phyloP scores from a whole-genome alignment of 2,329 filamentous ascomycete genomes.

The Fusarium denticulatum region DNA sequence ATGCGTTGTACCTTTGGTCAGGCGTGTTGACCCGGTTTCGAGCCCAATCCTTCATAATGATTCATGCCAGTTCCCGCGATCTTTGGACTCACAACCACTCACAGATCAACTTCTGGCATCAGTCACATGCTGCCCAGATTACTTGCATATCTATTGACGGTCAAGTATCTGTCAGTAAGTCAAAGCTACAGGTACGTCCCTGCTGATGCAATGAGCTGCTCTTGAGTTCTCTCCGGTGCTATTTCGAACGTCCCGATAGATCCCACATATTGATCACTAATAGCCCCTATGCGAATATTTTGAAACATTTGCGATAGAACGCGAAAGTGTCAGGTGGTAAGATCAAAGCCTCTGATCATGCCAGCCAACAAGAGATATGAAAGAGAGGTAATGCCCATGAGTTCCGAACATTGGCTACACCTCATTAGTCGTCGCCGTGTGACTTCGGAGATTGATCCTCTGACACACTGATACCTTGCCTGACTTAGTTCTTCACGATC shows the following conservation, averaged over 20 bases:
- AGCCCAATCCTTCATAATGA: not conserved
- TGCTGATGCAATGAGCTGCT: not conserved
- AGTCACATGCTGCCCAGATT: not conserved
- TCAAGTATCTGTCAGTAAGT: not conserved
- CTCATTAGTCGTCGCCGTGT: conserved; percentile 17
- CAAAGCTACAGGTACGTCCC: not conserved
- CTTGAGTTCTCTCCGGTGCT: not conserved
- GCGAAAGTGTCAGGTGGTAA: not conserved
- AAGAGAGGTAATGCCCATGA: not conserved
- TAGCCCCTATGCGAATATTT: not conserved
- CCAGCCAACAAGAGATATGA: conserved; percentile 5
- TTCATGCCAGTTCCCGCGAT: conserved; percentile 17
- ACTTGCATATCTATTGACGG: not conserved
- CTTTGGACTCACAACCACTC: not conserved
- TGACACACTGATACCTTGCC: conserved; percentile 22
- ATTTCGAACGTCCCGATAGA: conserved; percentile 14
- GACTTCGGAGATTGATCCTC: conserved; percentile 24
- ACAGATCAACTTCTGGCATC: not conserved
- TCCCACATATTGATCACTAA: not conserved
- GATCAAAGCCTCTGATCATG: not conserved
- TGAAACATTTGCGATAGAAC: not conserved
- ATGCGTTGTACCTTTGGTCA: conserved; percentile 1
- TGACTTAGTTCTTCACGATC: conserved; percentile 25
- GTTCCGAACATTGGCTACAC: conserved; percentile 1
- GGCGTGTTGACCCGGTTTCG: not conserved